A percentile compares a stretch with the other conserved stretches of the same genome.
Conservation (phyloP, 2,329 filamentous ascomycete species). For the Pseudogymnoascus sp. region DNA sequence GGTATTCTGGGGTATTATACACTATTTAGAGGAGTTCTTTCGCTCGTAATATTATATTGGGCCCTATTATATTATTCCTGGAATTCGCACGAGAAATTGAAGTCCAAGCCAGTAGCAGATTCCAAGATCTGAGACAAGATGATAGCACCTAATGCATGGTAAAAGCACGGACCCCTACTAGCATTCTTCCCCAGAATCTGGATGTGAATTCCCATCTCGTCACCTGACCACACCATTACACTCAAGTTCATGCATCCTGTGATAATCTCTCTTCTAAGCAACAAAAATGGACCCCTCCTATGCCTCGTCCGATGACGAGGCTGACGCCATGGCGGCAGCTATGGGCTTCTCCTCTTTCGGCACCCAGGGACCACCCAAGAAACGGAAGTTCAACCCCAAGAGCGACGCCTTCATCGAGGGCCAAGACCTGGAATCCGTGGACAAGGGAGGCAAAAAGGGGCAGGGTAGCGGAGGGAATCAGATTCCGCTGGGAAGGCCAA, state of each 20-base stretch:
- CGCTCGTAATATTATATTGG: neutral
- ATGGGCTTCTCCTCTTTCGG: conserved; percentile 73
- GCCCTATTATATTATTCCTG: neutral
- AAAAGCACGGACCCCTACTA: neutral
- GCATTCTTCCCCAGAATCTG: conserved; percentile 1
- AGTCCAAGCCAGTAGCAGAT: neutral
- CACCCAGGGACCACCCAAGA: conserved; percentile 46
- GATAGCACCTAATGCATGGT: neutral
- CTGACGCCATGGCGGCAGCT: conserved; percentile 51
- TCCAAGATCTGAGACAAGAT: neutral
- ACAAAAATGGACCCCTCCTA: neutral
- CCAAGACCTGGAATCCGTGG: conserved; percentile 23
- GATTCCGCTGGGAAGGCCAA: conserved; percentile 24
- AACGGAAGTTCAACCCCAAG: conserved; percentile 55
- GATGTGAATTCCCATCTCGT: neutral
- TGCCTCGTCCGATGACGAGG: conserved; percentile 25
- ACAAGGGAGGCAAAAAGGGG: conserved; percentile 27
- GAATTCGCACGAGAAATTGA: neutral
- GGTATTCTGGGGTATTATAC: neutral
- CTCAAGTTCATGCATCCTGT: neutral
- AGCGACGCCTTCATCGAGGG: conserved; percentile 41
- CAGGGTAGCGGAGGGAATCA: conserved; percentile 25
- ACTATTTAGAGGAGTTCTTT: neutral
- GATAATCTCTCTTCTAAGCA: neutral
- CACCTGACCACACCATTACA: neutral